Evolutionary conservation across 306 rosid species (phyloP), one percentile per base, ranked within the genome.

Genomic region (Cucurbita ficifolia): DNA sequence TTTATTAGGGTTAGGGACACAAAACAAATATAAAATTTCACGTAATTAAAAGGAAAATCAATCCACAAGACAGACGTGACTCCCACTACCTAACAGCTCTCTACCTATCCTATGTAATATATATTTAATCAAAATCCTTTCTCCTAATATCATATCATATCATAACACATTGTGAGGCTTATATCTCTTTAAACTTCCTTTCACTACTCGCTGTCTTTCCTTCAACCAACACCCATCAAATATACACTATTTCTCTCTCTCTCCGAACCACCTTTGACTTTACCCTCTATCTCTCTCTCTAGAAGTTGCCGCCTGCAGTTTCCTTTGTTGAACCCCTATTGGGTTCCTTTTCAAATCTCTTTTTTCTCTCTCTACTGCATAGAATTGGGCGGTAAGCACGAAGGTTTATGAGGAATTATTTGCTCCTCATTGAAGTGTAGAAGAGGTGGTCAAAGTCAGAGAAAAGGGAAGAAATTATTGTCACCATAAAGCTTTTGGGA

Each of bases 41-140:
- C 17, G 50, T 64, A 18, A 40, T 42, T 42, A 65, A 65, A 39
- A 68, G 54, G 36, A 48, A 21, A 22, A 46, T 46, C 75, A 79
- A 69, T 76, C 84, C 89, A 84, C 84, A 82, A 77, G 88, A 76
- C 83, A 75, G 77, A 85, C 87, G 88, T 90, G 96, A 88, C 82
- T 65, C 79, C 76, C 88, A 88, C 91, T 85, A 86, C 89, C 89
- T 73, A 88, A 83, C 87, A 64, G 57, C 70, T 29, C 33, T 29
- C 33, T 81, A 45, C 79, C 80, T 84, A 74, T 86, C 17, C 33
- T 29, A 29, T 29, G 33, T 29, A 29, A 29, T 29, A 29, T 29
- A 51, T 51, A 49, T 49, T 88, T 82, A 80, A 85, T 72, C 83
- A 81, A 29, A 29, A 65, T 24, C 39, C 39, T 4, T 59, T 14